These are phyloP conservation scores for Cystoderma amianthinum DNA, from an alignment of 768 basidiomycete species.

Conservation along the genomic window DNA sequence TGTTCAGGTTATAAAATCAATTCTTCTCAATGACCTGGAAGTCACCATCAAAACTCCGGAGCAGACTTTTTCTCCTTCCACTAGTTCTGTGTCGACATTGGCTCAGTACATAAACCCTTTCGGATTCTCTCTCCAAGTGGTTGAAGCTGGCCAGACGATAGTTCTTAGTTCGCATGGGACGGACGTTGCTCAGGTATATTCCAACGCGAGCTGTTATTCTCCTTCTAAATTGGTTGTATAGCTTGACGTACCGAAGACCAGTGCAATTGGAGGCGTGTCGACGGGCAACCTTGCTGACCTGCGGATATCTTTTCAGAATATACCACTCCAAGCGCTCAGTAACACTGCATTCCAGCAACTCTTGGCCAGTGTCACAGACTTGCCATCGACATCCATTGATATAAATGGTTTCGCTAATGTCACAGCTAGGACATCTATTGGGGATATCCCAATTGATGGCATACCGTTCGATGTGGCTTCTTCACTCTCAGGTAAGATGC, in stretches of 20 bases:
- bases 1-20: conserved; percentile 53
- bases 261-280: conserved; percentile 54
- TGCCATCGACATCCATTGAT: conserved; percentile 31
- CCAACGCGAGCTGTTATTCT: neutral
- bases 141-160: conserved; percentile 48
- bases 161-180: conserved; percentile 38
- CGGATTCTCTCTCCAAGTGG: conserved; percentile 65
- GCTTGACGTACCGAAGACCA: conserved; percentile 43
- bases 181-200: conserved; percentile 45
- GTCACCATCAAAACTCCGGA: conserved; percentile 42
- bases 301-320: conserved; percentile 46
- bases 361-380: conserved; percentile 55
- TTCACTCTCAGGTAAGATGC: conserved; percentile 36
- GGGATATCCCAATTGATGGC: conserved; percentile 56
- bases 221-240: conserved; percentile 11
- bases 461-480: conserved; percentile 60
- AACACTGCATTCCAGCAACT: conserved; percentile 46
- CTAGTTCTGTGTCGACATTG: conserved; percentile 47
- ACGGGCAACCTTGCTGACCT: conserved; percentile 61
- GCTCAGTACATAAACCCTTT: conserved; percentile 69
- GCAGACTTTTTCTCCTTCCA: conserved; percentile 53
- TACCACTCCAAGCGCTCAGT: conserved; percentile 50
- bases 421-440: conserved; percentile 53
- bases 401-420: conserved; percentile 55
- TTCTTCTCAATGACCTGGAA: conserved; percentile 49